These are phyloP conservation scores for Platanthera guangdongensis DNA, from an alignment of 106 monocot genomes.

Conservation along the genomic window DNA sequence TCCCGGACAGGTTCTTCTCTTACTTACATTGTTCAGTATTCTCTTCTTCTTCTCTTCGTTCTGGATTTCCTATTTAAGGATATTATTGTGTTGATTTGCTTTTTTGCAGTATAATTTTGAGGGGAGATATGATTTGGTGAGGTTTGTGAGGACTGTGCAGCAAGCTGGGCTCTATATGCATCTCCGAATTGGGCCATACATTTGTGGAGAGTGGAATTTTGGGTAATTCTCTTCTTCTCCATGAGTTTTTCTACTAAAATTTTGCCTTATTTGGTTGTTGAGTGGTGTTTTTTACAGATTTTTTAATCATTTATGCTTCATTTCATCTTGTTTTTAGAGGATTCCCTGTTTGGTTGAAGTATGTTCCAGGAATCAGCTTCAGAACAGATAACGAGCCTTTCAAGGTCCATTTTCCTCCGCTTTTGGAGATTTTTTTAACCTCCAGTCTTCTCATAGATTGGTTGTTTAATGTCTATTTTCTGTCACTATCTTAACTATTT, in stretches of 20 bases:
- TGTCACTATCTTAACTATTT: not conserved
- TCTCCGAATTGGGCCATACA: constrained; percentile 85
- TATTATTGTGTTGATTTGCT: constrained; percentile 4
- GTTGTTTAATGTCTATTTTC: not conserved
- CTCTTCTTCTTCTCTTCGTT: constrained; percentile 32
- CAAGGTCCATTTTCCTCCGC: constrained; percentile 43
- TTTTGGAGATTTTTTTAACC: not conserved
- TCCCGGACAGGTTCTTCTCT: constrained; percentile 66
- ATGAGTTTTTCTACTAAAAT: not conserved
- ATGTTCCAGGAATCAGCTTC: constrained; percentile 97
- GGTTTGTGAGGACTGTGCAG: constrained; percentile 85
- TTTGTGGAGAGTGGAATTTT: constrained; percentile 98
- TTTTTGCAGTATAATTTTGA: constrained; percentile 81
- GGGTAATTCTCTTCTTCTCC: constrained; percentile 38
- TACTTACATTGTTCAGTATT: constrained; percentile 70
- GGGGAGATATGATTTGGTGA: constrained; percentile 90
- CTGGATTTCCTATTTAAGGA: not conserved
- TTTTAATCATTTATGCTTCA: not conserved
- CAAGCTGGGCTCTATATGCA: constrained; percentile 83
- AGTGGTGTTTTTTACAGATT: not conserved
- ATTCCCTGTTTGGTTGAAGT: constrained; percentile 98
- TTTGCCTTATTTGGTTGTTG: not conserved
- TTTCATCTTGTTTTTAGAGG: constrained; percentile 38
- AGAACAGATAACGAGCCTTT: constrained; percentile 98
- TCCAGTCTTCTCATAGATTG: not conserved